Conservation (phyloP, 1,284 basidiomycete genomes). For the Apiotrichum gracile region DNA sequence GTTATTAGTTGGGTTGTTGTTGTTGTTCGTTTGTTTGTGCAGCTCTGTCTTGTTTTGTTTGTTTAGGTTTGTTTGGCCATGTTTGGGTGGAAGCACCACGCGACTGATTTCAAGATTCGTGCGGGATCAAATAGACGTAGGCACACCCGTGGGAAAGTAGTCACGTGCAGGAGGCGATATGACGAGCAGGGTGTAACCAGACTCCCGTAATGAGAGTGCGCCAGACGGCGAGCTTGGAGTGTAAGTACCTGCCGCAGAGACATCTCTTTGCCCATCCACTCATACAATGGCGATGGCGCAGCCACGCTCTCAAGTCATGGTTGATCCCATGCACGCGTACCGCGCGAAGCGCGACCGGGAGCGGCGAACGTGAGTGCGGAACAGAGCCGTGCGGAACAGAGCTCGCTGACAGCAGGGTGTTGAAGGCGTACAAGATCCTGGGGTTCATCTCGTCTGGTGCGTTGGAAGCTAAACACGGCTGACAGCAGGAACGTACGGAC, state of each 20-base stretch:
- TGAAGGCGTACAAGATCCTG: constrained; percentile 80
- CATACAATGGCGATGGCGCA: constrained; percentile 12
- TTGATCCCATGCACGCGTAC: constrained; percentile 67
- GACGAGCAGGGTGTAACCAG: neutral
- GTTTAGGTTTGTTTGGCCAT: neutral
- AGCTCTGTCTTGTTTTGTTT: neutral
- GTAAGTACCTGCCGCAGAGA: too few relatives aligned
- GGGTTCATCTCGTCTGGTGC: constrained; percentile 85
- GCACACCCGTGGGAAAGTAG: constrained; percentile 12
- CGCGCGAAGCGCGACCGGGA: constrained; percentile 67
- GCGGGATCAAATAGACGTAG: neutral
- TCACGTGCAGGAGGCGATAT: neutral
- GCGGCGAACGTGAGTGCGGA: constrained; percentile 51
- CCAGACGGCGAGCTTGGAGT: too few relatives aligned
- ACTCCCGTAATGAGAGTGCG: too few relatives aligned
- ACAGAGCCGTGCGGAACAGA: neutral
- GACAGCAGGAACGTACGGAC: constrained; percentile 79
- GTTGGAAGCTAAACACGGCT: neutral
- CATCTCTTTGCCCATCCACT: neutral
- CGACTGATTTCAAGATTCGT: constrained; percentile 4
- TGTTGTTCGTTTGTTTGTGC: neutral
- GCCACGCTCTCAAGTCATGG: constrained; percentile 15
- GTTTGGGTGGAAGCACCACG: constrained; percentile 9
- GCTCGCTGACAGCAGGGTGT: constrained; percentile 51
- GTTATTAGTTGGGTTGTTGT: neutral